These are phyloP conservation scores for Phytophthora fragariaefolia DNA, from an alignment of 352 stramenopile species.

Conservation along the genomic window DNA sequence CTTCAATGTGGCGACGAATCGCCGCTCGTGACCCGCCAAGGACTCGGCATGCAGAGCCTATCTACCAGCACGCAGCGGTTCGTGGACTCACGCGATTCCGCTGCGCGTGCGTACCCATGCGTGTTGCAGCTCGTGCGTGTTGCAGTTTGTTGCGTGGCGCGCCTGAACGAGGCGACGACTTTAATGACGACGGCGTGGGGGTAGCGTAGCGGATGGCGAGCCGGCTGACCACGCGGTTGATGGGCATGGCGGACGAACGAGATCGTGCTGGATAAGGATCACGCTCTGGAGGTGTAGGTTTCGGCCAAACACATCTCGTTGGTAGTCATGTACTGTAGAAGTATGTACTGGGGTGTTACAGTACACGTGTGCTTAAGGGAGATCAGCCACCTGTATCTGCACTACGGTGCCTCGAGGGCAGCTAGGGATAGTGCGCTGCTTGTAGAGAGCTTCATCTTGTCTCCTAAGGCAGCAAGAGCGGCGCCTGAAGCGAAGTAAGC, in stretches of 20 bases:
- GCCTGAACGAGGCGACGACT: slow-evolving; percentile 7
- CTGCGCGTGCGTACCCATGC: neutral
- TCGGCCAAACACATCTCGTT: neutral
- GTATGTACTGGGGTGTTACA: too few species aligned
- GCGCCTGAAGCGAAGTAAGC: neutral
- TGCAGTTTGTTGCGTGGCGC: slow-evolving; percentile 1
- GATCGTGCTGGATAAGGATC: neutral
- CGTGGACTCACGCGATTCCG: slow-evolving; percentile 1
- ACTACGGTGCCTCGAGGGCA: too few species aligned
- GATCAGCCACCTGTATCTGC: too few species aligned
- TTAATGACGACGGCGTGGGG: neutral
- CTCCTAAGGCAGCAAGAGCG: neutral
- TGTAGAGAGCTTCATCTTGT: slow-evolving; percentile 1
- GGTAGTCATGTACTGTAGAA: neutral
- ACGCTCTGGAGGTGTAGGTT: neutral
- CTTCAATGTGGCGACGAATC: slow-evolving; percentile 10
- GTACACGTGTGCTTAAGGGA: too few species aligned
- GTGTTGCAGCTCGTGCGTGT: slow-evolving; percentile 6
- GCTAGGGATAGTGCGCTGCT: neutral
- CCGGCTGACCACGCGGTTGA: slow-evolving; percentile 1
- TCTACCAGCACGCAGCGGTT: neutral
- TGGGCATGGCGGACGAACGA: neutral
- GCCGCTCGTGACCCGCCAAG: neutral
- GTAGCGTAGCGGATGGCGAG: neutral
- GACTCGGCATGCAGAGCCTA: neutral